Percentiles rank a stretch among this genome's conserved stretches.
Evolutionary conservation across 345 rosid species (phyloP).

Genomic region (Boechera retrofracta): DNA sequence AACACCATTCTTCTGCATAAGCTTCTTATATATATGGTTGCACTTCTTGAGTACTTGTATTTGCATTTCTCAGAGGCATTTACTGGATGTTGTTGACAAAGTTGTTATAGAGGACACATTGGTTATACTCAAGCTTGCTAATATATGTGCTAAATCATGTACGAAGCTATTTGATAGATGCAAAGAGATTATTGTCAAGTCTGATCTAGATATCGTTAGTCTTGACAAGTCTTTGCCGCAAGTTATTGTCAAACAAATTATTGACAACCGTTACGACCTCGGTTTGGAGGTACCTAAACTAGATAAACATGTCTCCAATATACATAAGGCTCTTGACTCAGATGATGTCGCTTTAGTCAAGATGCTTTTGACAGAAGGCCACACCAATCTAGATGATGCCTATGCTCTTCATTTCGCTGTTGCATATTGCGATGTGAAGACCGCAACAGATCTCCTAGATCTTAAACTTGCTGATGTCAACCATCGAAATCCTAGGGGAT

Average conservation of each 20-base stretch:
- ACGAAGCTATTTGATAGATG: constrained; percentile 56
- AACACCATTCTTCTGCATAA: neutral
- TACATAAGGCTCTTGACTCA: constrained; percentile 77
- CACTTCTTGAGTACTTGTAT: neutral
- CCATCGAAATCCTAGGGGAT: constrained; percentile 64
- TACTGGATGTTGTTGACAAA: constrained; percentile 66
- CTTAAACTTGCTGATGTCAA: constrained; percentile 76
- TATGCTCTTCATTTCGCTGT: constrained; percentile 88
- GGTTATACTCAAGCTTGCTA: constrained; percentile 64
- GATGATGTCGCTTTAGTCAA: constrained; percentile 75
- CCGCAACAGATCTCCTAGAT: constrained; percentile 65
- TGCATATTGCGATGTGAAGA: constrained; percentile 76
- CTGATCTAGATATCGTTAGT: constrained; percentile 62
- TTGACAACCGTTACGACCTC: constrained; percentile 50
- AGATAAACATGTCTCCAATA: constrained; percentile 65
- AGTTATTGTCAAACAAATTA: constrained; percentile 53
- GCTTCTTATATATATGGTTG: too few relatives aligned
- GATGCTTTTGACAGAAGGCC: constrained; percentile 66
- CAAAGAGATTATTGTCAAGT: constrained; percentile 57
- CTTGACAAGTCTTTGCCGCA: constrained; percentile 71
- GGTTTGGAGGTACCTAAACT: constrained; percentile 46
- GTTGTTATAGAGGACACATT: constrained; percentile 63
- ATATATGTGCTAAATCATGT: constrained; percentile 60
- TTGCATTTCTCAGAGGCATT: constrained; percentile 63
- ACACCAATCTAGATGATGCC: constrained; percentile 67